Base-by-base conservation (phyloP, 202 grass and related monocot genomes). In the Hordeum pubiflorum region DNA sequence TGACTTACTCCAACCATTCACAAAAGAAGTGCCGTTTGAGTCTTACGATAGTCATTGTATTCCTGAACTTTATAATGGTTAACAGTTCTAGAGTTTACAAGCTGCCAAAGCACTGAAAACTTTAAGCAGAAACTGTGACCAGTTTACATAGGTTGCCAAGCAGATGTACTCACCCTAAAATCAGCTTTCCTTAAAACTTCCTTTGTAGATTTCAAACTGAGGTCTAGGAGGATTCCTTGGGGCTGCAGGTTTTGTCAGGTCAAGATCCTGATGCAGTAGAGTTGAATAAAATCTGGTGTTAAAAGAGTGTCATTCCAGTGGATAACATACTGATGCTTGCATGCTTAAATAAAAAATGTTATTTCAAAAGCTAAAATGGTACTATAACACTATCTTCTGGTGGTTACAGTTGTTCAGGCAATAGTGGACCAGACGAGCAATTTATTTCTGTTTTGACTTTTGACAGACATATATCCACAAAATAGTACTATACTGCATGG, bases 121-220 rank as follows among this genome's bases (percentile, higher is more conserved):
- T 72, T 52, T 11, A 75, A 78, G 60, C 5, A 66, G 15, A 89
- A 55, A 65, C 2, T 36, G 2, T 24, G 32, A 0, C 29, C 10
- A 58, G 40, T 86, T 56, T 82, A 61, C 40, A 62, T 69, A 48
- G 32, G 39, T 55, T 77, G 5, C 23, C 62, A 78, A 26, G 66
- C n/a, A 58, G 46, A 83, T 77, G 20, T 52, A 72, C 82, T 89
- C 46, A 94, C 95, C 86, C 90, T 89, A 82, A 95, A 98, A 93
- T 98, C 95, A 2, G 95, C 92, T 89, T 95, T 98, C 74, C 58
- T 93, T 61, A 98, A 86, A 76, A 95, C 95, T 46, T 95, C 90
- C 12, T 54, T 23, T 58, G 92, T 95, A 55, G 88, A 89, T 95
- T 91, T 93, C 50, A 81, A 95, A 98, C 52, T 84, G 77, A 34